A percentile compares a stretch with the other conserved stretches of the same genome.
Conservation (phyloP, 352 stramenopile species). For the Globisporangium cystogenes region DNA sequence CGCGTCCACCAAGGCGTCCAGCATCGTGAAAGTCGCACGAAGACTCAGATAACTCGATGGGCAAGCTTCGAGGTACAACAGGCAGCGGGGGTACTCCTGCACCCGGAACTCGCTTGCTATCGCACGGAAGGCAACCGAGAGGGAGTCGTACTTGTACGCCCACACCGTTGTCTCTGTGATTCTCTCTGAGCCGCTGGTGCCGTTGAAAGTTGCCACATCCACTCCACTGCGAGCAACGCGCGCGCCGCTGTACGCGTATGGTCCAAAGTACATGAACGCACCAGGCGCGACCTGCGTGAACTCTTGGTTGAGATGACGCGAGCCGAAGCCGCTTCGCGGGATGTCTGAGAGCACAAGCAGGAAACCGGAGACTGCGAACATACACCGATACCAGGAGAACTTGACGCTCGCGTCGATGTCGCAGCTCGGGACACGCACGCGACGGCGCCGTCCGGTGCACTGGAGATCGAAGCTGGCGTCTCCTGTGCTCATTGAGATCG, state of each 20-base stretch:
- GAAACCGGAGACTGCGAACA: conserved; percentile 26
- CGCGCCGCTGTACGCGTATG: too few species aligned
- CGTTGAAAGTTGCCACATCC: too few species aligned
- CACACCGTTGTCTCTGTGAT: conserved; percentile 6
- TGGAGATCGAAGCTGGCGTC: not conserved
- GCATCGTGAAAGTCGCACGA: conserved; percentile 21
- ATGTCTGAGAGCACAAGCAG: conserved; percentile 39
- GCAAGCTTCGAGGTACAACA: conserved; percentile 7
- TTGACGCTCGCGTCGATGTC: conserved; percentile 23
- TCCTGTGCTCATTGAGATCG: conserved; percentile 1
- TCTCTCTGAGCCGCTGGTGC: too few species aligned
- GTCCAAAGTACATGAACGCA: too few species aligned
- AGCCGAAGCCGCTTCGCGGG: conserved; percentile 34
- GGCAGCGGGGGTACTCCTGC: conserved; percentile 1
- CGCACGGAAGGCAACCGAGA: conserved; percentile 16
- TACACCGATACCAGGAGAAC: conserved; percentile 21
- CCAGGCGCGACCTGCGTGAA: too few species aligned
- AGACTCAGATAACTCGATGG: conserved; percentile 12
- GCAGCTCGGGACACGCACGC: conserved; percentile 2
- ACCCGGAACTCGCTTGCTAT: conserved; percentile 7
- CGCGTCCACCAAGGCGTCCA: conserved; percentile 21
- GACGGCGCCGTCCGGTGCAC: not conserved
- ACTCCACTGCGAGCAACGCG: too few species aligned
- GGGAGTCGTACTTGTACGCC: conserved; percentile 36
- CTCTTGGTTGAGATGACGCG: not conserved